Base-by-base conservation (phyloP, 2,329 filamentous ascomycete genomes). In the Torrubiella hemipterigena region DNA sequence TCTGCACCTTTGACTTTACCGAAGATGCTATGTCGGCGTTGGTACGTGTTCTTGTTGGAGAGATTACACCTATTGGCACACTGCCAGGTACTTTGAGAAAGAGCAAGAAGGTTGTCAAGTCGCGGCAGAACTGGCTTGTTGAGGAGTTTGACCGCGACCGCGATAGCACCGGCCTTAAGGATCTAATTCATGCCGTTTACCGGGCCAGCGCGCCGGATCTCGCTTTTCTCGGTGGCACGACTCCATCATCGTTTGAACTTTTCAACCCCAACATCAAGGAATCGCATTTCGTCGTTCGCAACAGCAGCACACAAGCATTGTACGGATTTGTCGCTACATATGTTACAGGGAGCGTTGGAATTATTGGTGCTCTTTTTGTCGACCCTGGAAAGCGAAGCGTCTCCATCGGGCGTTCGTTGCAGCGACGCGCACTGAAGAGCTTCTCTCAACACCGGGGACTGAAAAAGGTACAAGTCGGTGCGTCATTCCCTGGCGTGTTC, bases 1-100 rank as follows among this genome's bases (percentile, higher is more conserved):
- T 96, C 24, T 95, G 89, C 61, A 94, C 87, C 0, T 95, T 93
- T 52, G 87, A 95, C 57, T 95, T 94, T 47, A 95, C 89, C 1
- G 89, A 95, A 45, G 89, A 82, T 7, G 86, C 89, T 13, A 73
- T 95, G 59, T 77, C 81, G 38, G 83, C 86, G 2, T 61, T 94
- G 5, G 84, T 93, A 13, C 77, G 84, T 36, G 81, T 84, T 1
- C 59, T 95, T 0, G 89, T 89, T 44, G 87, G 87, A 8, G 83
- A 93, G 38, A 66, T 69, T 32, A 55, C 59, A 8, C 71, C 74
- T 0, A 61, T 62, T 18, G 74, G 73, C 1, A 74, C 69, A 1
- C 60, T 79, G 32, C 74, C 74, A 0, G 74, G 87, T 2, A 89
- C 84, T 0, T 70, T 94, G 41, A 77, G 82, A 35, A 89, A 89